Evolutionary conservation across 1,284 basidiomycete genomes (phyloP), one percentile per base, ranked within the genome.

Genomic region (Fomes fomentarius): DNA sequence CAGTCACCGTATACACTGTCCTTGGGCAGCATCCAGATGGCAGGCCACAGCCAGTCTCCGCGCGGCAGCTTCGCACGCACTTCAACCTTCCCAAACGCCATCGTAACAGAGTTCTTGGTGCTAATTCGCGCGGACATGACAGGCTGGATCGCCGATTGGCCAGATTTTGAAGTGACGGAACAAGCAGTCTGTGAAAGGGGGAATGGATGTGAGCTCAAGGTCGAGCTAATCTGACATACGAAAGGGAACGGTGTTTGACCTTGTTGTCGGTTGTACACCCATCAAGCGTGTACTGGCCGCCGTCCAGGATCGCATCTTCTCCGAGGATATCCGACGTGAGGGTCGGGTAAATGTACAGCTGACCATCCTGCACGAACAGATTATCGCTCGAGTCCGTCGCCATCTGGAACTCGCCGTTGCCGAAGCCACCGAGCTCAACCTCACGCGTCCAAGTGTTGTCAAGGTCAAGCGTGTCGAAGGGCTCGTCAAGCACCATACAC

Each of bases 401-500:
- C 88, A 91, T 91, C 66, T 91, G 82, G 70, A 94, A 94, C 70
- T 92, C 82, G 62, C 85, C 84, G 66, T 90, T 91, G 78, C 88
- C 89, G 64, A 84, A 93, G 0, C 91, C 91, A 52, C 88, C 84
- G 61, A 91, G 78, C 64, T 85, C 81, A 35, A 89, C 81, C 61
- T 93, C 89, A 22, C 80, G 74, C 42, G 76, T 72, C 82, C 90
- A 93, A 30, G 74, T 80, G 52, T 75, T 76, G 6, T 75, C 76
- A 31, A 76, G 76, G 52, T 79, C 74, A 48, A 82, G 70, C 41
- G 69, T 71, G 50, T 79, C 75, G 61, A 93, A 94, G 56, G 87
- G 70, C 50, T 94, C 91, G 22, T 85, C 75, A 57, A 93, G 71
- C 9, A 91, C 85, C 15, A 83, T 64, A 67, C 91, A 93, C 22